Evolutionary conservation across 495 filamentous ascomycete genomes (phyloP), one percentile per base, ranked within the genome.

Genomic region (Aspergillus affinis): DNA sequence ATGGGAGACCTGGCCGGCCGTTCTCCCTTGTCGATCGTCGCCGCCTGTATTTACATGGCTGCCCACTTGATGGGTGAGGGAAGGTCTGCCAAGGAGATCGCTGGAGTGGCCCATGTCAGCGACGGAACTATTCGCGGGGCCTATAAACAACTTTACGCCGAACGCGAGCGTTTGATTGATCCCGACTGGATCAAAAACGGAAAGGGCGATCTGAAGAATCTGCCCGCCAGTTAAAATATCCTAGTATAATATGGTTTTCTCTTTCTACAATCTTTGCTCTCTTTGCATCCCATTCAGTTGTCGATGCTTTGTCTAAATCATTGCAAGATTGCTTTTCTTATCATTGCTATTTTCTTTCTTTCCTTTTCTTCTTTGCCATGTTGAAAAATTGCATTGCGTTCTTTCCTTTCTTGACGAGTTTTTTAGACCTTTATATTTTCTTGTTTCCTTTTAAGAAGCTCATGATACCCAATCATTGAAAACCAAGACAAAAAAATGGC

Each of bases 51-150:
- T 72, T 98, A 94, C 79, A 93, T 97, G 85, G 87, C 91, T 8
- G 91, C 90, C 0, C 83, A 91, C 68, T 79, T 97, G 20, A 87
- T 93, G 82, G 90, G 88, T 50, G 80, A 90, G 45, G 74, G 83
- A n/a, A 89, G 88, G 69, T 80, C 83, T 6, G 86, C 93, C 46
- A 94, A 93, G 72, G 89, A 96, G 55, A 96, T 98, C 62, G 88
- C 88, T 1, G 58, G 61, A 1, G 87, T 94, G 18, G 89, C 88
- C 5, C 90, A 90, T 60, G 94, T 97, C 29, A 96, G 91, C 67
- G 94, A 98, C 65, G 92, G 93, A 50, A 98, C 94, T 1, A 97
- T 98, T 62, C 90, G 93, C 51, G 92, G 90, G 51, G 92, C 95
- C 0, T 98, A 98, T 78, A 93, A 94, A 68, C 84, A 88, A 66